Evolutionary conservation across 345 rosid species (phyloP), one percentile per base, ranked within the genome.

Genomic region (Turritis glabra): DNA sequence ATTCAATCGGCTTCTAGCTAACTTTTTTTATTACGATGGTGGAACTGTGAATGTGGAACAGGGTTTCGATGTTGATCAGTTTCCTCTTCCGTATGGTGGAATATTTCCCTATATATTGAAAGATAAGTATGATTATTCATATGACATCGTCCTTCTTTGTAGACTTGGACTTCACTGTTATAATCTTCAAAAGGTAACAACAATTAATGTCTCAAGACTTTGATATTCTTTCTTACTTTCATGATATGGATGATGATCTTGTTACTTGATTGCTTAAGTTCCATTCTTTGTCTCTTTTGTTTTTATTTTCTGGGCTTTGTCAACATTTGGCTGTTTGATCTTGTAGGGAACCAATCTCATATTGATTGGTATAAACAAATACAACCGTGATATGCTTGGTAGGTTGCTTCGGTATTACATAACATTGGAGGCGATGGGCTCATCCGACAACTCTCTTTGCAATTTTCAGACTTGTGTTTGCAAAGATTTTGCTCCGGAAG

Each of bases 101-200:
- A n/a, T 56, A n/a, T 8, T 1, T 30, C 40, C 61, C 22, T 0
- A 4, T 21, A 1, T 30, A 30, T 8, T 56, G 0, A 17, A 8
- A n/a, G 62, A 56, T 30, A 56, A 56, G 62, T 56, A 56, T 30
- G 41, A 56, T 2, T 56, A 56, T 56, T 8, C 40, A 17, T 30
- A 1, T 15, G 0, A 56, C 40, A 2, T 30, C 0, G 62, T 8
- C 8, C 41, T 56, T 4, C 9, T 8, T 55, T 23, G 40, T 56
- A 30, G 61, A 56, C 8, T 56, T 5, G 61, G 41, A 30, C 40
- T 57, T 33, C 63, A 57, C 63, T 57, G 63, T 32, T 57, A 30
- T 26, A 57, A 57, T 56, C 41, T 56, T 56, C 14, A 32, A 3
- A 32, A 56, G 14, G 62, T 56, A n/a, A 23, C 52, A 47, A 19